phyloP scores from a whole-genome alignment of 805 yeast species.

The Cyberlindnera maclurae region DNA sequence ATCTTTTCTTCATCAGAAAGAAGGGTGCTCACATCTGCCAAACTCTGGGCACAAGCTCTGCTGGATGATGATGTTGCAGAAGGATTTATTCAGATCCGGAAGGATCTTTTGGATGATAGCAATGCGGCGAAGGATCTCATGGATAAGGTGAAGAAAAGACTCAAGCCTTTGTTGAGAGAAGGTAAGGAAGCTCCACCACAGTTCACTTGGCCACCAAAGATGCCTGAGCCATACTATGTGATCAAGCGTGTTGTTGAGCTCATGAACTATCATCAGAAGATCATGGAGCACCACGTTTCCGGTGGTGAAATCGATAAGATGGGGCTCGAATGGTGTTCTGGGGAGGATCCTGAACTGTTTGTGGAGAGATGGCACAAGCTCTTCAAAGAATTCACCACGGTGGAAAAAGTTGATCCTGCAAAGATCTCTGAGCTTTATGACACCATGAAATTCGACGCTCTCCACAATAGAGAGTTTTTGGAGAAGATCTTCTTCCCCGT shows the following conservation, averaged over 20 bases:
- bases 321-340: constrained; percentile 91
- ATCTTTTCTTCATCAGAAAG: constrained; percentile 91
- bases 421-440: constrained; percentile 95
- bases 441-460: constrained; percentile 97
- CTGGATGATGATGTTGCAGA: constrained; percentile 60
- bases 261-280: constrained; percentile 83
- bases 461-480: constrained; percentile 87
- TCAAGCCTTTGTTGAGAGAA: constrained; percentile 88
- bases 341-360: constrained; percentile 86
- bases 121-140: constrained; percentile 96
- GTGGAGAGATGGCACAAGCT: constrained; percentile 96
- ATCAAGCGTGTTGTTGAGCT: constrained; percentile 90
- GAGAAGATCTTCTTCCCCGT: constrained; percentile 73
- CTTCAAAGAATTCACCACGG: constrained; percentile 83
- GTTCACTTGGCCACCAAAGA: constrained; percentile 97
- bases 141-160: constrained; percentile 96
- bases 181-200: constrained; percentile 97
- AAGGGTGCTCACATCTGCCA: constrained; percentile 90
- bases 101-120: constrained; percentile 89
- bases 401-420: constrained; percentile 96
- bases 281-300: constrained; percentile 76
- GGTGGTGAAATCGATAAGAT: constrained; percentile 44
- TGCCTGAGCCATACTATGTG: constrained; percentile 95
- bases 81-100: constrained; percentile 73
- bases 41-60: constrained; percentile 71